Conservation (phyloP, 108 stramenopile species). For the Skeletonema menzelii region DNA sequence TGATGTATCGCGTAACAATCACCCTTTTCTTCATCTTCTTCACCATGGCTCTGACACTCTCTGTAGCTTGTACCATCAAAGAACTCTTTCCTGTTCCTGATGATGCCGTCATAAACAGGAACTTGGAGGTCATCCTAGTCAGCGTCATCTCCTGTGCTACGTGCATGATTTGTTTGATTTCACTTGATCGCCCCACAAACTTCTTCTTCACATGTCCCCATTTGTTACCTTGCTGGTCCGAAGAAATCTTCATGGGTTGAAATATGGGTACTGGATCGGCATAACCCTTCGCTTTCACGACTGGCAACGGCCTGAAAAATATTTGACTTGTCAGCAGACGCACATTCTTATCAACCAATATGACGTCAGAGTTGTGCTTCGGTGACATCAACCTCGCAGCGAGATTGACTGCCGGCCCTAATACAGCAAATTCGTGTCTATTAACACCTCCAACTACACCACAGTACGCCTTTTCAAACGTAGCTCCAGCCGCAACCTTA, state of each 20-base stretch:
- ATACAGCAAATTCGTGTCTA: slow-evolving; percentile 71
- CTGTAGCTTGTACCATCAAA: slow-evolving; percentile 53
- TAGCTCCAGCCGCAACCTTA: slow-evolving; percentile 57
- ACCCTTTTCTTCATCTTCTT: slow-evolving; percentile 33
- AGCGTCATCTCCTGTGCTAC: slow-evolving; percentile 46
- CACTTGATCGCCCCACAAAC: slow-evolving; percentile 63
- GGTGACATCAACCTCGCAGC: slow-evolving; percentile 68
- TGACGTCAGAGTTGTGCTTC: slow-evolving; percentile 62
- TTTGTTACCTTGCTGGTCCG: slow-evolving; percentile 18
- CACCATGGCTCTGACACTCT: slow-evolving; percentile 45
- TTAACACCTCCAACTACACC: slow-evolving; percentile 72
- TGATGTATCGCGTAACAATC: slow-evolving; percentile 55
- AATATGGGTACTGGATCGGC: slow-evolving; percentile 71
- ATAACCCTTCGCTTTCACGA: slow-evolving; percentile 74
- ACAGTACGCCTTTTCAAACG: slow-evolving; percentile 73
- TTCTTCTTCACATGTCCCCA: slow-evolving; percentile 49
- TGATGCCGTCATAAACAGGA: slow-evolving; percentile 45
- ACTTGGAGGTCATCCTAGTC: slow-evolving; percentile 11
- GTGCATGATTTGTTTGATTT: slow-evolving; percentile 53
- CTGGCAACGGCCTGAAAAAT: slow-evolving; percentile 58
- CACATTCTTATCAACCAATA: slow-evolving; percentile 68
- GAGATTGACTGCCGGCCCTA: slow-evolving; percentile 77
- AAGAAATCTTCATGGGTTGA: slow-evolving; percentile 51
- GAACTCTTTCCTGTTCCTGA: slow-evolving; percentile 67
- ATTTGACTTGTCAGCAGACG: slow-evolving; percentile 50